Percentiles rank a stretch among this genome's conserved stretches.
Conservation (phyloP, 2,329 filamentous ascomycete species). For the Colletotrichum somersetense region DNA sequence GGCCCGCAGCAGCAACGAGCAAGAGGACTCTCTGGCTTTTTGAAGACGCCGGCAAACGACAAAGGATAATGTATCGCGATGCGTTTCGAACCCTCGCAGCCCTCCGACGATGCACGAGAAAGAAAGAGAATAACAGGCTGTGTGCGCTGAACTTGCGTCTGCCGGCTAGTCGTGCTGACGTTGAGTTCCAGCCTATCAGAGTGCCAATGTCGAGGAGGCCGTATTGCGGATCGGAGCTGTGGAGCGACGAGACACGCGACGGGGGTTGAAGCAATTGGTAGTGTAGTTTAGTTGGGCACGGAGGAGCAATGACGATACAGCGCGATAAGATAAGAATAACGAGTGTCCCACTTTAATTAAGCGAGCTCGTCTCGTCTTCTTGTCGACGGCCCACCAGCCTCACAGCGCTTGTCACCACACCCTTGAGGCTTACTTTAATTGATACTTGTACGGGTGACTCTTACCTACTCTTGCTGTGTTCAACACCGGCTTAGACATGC, state of each 20-base stretch:
- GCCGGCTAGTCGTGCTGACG: not conserved
- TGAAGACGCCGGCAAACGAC: not conserved
- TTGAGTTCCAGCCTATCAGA: conserved; percentile 25
- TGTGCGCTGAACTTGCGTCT: not conserved
- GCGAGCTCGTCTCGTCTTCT: conserved; percentile 17
- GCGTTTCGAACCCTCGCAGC: not conserved
- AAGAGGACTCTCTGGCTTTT: not conserved
- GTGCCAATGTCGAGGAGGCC: conserved; percentile 19
- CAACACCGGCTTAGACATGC: not conserved
- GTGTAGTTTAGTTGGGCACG: conserved; percentile 15
- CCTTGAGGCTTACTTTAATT: not conserved
- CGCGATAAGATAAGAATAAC: conserved; percentile 34
- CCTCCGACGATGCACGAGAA: not conserved
- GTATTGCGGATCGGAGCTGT: conserved; percentile 31
- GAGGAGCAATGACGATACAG: conserved; percentile 27
- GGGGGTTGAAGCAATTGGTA: conserved; percentile 34
- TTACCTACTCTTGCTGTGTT: not conserved
- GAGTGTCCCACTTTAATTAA: conserved; percentile 23
- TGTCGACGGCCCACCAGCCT: not conserved
- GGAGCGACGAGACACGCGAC: conserved; percentile 26
- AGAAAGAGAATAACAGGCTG: not conserved
- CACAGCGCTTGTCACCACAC: not conserved
- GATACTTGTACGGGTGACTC: not conserved
- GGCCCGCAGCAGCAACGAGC: conserved; percentile 2
- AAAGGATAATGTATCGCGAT: not conserved